phyloP scores from a whole-genome alignment of 352 stramenopile genomes.

The Phytophthora syringae region DNA sequence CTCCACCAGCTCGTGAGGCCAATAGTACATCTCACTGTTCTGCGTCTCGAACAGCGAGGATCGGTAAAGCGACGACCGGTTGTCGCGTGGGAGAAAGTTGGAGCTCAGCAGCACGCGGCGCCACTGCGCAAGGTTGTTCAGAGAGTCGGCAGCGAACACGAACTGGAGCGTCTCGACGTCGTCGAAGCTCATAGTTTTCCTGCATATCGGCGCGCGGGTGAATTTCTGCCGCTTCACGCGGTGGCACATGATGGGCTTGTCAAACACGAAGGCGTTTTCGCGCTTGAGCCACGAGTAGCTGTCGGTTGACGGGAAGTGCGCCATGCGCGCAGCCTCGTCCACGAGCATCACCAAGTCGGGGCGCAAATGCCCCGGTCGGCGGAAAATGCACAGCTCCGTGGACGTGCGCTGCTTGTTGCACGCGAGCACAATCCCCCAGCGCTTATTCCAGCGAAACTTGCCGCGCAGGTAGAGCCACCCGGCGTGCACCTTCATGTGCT shows the following conservation, averaged over 20 bases:
- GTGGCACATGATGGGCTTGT: conserved; percentile 52
- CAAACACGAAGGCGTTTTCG: conserved; percentile 51
- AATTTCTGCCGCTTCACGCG: conserved; percentile 38
- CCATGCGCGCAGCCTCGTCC: conserved; percentile 37
- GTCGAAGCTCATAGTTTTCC: conserved; percentile 50
- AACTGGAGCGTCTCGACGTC: conserved; percentile 42
- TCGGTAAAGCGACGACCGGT: conserved; percentile 18
- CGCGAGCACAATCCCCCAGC: conserved; percentile 66
- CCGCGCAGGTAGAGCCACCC: conserved; percentile 61
- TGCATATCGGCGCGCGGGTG: conserved; percentile 46
- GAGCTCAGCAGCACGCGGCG: conserved; percentile 39
- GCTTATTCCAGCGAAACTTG: conserved; percentile 64
- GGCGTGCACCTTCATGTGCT: conserved; percentile 58
- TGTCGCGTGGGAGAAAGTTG: conserved; percentile 28
- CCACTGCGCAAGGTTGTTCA: conserved; percentile 46
- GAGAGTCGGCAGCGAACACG: conserved; percentile 52
- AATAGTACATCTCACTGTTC: conserved; percentile 50
- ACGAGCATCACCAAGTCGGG: conserved; percentile 46
- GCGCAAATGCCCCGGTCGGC: conserved; percentile 30
- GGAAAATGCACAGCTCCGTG: conserved; percentile 69
- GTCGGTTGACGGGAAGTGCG: conserved; percentile 34
- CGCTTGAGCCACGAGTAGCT: conserved; percentile 48
- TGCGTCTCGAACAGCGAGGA: conserved; percentile 31
- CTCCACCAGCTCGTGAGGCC: conserved; percentile 45
- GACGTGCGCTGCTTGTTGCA: conserved; percentile 53